phyloP scores from a whole-genome alignment of 148 eudicot genomes.

The Rhododendron griersonianum region DNA sequence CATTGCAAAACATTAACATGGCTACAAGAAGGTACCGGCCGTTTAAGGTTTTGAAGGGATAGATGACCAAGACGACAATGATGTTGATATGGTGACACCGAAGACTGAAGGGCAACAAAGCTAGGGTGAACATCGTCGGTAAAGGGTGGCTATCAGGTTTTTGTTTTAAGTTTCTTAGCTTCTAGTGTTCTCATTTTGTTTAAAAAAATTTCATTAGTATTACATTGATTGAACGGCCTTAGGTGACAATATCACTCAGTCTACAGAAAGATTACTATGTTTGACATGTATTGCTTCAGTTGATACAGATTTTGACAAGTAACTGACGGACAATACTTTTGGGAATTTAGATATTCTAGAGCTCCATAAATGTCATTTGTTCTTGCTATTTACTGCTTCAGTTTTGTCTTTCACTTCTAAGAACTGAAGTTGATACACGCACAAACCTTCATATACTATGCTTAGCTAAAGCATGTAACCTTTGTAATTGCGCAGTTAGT shows the following conservation, averaged over 20 bases:
- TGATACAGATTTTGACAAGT: background rate
- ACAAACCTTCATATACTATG: background rate
- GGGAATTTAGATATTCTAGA: background rate
- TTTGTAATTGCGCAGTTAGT: slow-evolving; percentile 52
- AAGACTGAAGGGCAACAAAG: too few relatives aligned
- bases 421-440: background rate
- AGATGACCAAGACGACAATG: too few relatives aligned
- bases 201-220: background rate
- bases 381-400: background rate
- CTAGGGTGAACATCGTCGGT: too few relatives aligned
- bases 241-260: background rate
- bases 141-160: background rate
- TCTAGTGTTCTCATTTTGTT: background rate
- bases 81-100: too few relatives aligned
- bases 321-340: background rate
- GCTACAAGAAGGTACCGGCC: too few relatives aligned
- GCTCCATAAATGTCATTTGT: background rate
- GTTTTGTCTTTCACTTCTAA: background rate
- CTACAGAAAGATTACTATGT: background rate
- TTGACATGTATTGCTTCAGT: background rate
- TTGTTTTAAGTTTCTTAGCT: background rate
- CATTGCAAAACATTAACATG: too few relatives aligned
- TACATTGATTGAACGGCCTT: background rate
- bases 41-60: too few relatives aligned
- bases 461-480: background rate